Percentiles rank a stretch among this genome's conserved stretches.
Conservation (phyloP, 805 yeast species). For the Candida pseudoglaebosa region DNA sequence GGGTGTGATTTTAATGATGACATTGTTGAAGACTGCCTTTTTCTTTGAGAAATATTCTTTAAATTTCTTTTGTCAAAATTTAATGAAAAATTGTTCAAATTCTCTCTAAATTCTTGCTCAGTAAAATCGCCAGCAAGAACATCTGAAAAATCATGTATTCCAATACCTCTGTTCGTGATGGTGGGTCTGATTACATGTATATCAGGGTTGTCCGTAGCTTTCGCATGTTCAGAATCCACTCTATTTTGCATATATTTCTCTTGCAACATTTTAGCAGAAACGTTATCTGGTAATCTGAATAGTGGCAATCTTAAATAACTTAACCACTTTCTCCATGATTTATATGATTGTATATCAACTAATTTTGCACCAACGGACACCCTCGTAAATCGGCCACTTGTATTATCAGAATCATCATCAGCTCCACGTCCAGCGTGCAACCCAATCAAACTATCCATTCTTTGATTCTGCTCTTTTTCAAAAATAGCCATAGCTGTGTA, state of each 20-base stretch:
- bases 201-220: neutral
- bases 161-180: constrained; percentile 3
- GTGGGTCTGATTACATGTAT: constrained; percentile 2
- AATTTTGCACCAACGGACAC: constrained; percentile 26
- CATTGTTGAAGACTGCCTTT: constrained; percentile 4
- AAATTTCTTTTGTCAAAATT: constrained; percentile 14
- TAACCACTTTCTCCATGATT: constrained; percentile 38
- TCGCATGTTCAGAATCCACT: constrained; percentile 5
- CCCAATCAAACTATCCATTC: constrained; percentile 19
- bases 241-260: constrained; percentile 13
- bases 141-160: constrained; percentile 35
- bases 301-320: constrained; percentile 40
- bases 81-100: constrained; percentile 27
- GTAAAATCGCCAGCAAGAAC: constrained; percentile 26
- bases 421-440: constrained; percentile 2
- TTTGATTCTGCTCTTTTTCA: constrained; percentile 28
- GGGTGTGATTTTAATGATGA: constrained; percentile 2
- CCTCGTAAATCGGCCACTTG: constrained; percentile 22
- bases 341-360: constrained; percentile 25
- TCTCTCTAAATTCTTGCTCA: constrained; percentile 25
- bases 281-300: constrained; percentile 40
- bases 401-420: constrained; percentile 20
- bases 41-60: constrained; percentile 3
- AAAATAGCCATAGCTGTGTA: constrained; percentile 39
- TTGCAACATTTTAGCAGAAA: constrained; percentile 21